phyloP scores from a whole-genome alignment of 805 yeast species.

The Kuraishia ogatae region DNA sequence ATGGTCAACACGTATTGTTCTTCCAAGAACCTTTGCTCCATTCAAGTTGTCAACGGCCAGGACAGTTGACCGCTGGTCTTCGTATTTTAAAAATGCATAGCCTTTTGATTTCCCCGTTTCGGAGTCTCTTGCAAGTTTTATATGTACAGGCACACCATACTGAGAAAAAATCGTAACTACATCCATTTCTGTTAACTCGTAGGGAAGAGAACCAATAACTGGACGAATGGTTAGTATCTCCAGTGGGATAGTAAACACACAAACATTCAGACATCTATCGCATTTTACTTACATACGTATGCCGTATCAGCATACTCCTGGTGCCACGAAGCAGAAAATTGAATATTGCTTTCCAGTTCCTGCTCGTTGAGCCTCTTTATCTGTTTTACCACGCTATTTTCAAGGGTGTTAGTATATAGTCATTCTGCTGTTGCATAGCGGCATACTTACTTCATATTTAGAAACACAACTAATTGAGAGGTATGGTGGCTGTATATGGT shows the following conservation, averaged over 20 bases:
- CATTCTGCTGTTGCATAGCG: no score
- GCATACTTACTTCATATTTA: background rate
- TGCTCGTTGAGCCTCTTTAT: constrained; percentile 52
- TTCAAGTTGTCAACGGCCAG: constrained; percentile 86
- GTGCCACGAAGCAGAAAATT: constrained; percentile 80
- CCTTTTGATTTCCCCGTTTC: constrained; percentile 62
- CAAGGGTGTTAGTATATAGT: background rate
- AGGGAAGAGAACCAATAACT: constrained; percentile 63
- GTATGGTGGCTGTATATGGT: background rate
- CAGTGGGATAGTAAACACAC: background rate
- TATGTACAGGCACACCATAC: constrained; percentile 76
- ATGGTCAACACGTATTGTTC: constrained; percentile 53
- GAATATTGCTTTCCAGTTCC: constrained; percentile 55
- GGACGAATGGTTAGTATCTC: background rate
- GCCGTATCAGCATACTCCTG: constrained; percentile 71
- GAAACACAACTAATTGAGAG: background rate
- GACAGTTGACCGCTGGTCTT: constrained; percentile 69
- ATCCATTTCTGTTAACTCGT: constrained; percentile 64
- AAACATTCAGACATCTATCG: background rate
- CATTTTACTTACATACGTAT: constrained; percentile 38
- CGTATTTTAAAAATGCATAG: constrained; percentile 77
- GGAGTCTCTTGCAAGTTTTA: constrained; percentile 60
- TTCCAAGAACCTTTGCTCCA: constrained; percentile 49
- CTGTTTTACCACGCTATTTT: constrained; percentile 18
- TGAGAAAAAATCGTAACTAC: constrained; percentile 75